Evolutionary conservation across 352 stramenopile genomes (phyloP), one percentile per base, ranked within the genome.

Genomic region (Phytophthora europaea): DNA sequence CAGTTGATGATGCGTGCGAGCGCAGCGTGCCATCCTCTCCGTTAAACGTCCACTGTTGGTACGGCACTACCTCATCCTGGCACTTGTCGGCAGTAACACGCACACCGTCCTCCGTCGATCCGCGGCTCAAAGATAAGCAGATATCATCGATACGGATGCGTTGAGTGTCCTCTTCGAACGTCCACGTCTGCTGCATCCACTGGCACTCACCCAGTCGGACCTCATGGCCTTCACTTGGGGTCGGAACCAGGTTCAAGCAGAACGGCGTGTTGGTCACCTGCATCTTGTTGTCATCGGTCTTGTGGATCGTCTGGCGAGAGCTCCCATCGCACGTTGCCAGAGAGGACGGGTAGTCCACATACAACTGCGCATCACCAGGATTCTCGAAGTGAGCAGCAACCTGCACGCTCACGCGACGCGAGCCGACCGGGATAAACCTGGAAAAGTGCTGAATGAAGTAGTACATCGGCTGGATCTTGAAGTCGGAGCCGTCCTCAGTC

Each of bases 371-470:
- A 36, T 92, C 83, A 18, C 87, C 85, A 16, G 85, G 83, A n/a
- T 88, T 81, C 2, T 74, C 64, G 54, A 85, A 95, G 18, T 55
- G 76, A n/a, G 71, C 83, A 5, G 73, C 60, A n/a, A 94, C 77
- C 2, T 88, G 76, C 1, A 81, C 72, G 26, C 80, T 67, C 15
- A 94, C 80, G 51, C 87, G 87, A 56, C 75, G 79, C 2, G 89
- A 94, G 12, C 89, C 90, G 0, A 88, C 72, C 3, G 85, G 79
- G 34, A 95, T 84, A 72, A 90, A 98, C 62, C 89, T 87, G 43
- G 88, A 95, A 58, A 97, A 93, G 75, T 97, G 92, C 68, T 94
- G 88, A 67, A 98, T 92, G 62, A 94, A 95, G 75, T 97, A 96
- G 73, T 89, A 98, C 82, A 96, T 94, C 0, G 91, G 90, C 68